Evolutionary conservation across 352 stramenopile genomes (phyloP).

Genomic region (Saprolegnia diclina): DNA sequence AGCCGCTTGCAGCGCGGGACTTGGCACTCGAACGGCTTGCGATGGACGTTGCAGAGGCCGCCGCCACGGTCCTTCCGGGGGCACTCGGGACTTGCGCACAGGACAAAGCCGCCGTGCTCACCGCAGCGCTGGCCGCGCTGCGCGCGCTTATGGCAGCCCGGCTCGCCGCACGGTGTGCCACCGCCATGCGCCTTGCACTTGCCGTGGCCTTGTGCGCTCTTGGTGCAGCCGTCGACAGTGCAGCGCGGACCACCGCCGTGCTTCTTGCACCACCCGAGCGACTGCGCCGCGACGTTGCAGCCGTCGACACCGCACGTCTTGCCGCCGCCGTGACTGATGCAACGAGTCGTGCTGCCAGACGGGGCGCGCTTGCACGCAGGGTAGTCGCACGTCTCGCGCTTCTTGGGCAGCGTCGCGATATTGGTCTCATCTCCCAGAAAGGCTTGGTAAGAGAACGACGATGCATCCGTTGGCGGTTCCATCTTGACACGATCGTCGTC

Average conservation of each 20-base stretch:
- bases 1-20: conserved; percentile 81
- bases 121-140: conserved; percentile 80
- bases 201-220: not conserved
- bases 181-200: too few relatives aligned
- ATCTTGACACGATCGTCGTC: too few relatives aligned
- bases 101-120: conserved; percentile 74
- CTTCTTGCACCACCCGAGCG: not conserved
- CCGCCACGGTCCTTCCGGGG: conserved; percentile 72
- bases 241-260: conserved; percentile 1
- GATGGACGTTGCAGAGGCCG: conserved; percentile 78
- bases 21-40: conserved; percentile 70
- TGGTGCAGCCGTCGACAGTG: not conserved
- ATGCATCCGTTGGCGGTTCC: too few relatives aligned
- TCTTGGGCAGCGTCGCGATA: too few relatives aligned
- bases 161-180: too few relatives aligned
- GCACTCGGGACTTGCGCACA: conserved; percentile 77
- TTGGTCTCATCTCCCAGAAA: too few relatives aligned
- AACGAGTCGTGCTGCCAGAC: not conserved
- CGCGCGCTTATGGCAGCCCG: conserved; percentile 30
- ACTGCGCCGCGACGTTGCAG: not conserved
- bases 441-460: too few relatives aligned
- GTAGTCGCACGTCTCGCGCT: too few relatives aligned
- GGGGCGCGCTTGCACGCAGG: too few relatives aligned
- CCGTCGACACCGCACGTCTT: not conserved
- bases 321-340: not conserved